Conservation (phyloP, 1,284 basidiomycete genomes). For the Vanrija sp. region DNA sequence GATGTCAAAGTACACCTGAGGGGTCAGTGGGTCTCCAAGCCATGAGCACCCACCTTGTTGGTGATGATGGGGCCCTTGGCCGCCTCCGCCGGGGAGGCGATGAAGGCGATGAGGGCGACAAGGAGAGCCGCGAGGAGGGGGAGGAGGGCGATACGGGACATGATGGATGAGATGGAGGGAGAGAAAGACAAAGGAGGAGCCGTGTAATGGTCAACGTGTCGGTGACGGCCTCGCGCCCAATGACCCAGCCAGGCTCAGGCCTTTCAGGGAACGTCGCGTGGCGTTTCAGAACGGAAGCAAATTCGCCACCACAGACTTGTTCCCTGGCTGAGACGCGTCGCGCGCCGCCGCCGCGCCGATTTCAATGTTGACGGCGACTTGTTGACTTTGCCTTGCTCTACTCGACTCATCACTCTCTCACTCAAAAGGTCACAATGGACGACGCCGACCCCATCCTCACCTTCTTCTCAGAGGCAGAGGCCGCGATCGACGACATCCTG, state of each 20-base stretch:
- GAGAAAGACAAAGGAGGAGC: not conserved
- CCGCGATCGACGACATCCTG: slow-evolving; percentile 49
- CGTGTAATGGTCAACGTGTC: not conserved
- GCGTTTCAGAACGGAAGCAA: not conserved
- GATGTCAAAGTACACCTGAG: slow-evolving; percentile 80
- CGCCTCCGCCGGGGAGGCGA: slow-evolving; percentile 34
- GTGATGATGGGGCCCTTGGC: slow-evolving; percentile 68
- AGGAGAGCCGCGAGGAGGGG: slow-evolving; percentile 64
- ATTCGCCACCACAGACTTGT: not conserved
- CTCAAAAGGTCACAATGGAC: slow-evolving; percentile 55
- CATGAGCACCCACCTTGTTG: slow-evolving; percentile 55
- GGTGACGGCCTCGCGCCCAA: not conserved
- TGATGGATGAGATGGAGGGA: slow-evolving; percentile 16
- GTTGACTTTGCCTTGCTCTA: not conserved
- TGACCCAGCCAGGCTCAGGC: not conserved
- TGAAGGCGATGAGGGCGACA: slow-evolving; percentile 53
- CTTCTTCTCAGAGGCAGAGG: slow-evolving; percentile 69
- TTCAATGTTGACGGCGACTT: too few species aligned
- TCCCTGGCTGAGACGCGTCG: not conserved
- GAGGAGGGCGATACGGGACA: slow-evolving; percentile 59
- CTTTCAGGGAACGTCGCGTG: too few species aligned
- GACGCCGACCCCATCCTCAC: slow-evolving; percentile 66
- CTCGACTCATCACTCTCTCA: not conserved
- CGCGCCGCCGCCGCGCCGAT: too few species aligned
- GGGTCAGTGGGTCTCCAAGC: not conserved